These are phyloP conservation scores for Pachyrhizus erosus DNA, from an alignment of 306 rosid genomes.

Conservation along the genomic window DNA sequence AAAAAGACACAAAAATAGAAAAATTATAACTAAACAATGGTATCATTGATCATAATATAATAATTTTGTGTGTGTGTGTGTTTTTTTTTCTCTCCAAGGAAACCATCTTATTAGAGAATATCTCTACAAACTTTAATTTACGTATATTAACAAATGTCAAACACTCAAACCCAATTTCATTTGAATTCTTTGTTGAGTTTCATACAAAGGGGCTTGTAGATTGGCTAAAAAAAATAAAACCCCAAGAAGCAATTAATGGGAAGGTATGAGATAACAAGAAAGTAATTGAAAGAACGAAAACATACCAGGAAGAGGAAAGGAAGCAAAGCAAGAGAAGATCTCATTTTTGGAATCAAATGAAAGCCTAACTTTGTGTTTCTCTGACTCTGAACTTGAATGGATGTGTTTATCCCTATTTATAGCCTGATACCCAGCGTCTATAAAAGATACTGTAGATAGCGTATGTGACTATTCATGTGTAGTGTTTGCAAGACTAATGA, in stretches of 20 bases:
- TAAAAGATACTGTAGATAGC: no score
- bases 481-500: background rate
- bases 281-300: background rate
- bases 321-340: background rate
- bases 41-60: background rate
- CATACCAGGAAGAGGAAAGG: constrained; percentile 34
- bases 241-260: background rate
- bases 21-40: background rate
- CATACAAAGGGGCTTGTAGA: background rate
- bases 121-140: background rate
- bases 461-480: background rate
- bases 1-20: no score
- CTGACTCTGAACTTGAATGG: background rate
- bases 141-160: background rate
- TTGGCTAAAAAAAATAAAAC: background rate
- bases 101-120: background rate
- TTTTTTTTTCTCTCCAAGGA: background rate
- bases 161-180: background rate
- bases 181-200: background rate
- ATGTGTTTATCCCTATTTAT: constrained; percentile 7
- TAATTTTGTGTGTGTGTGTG: background rate
- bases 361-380: background rate
- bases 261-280: background rate
- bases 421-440: background rate
- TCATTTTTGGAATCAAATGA: constrained; percentile 23